A percentile compares a stretch with the other conserved stretches of the same genome.
Conservation (phyloP, 257 asterid species). For the Dorcoceras hygrometricum region DNA sequence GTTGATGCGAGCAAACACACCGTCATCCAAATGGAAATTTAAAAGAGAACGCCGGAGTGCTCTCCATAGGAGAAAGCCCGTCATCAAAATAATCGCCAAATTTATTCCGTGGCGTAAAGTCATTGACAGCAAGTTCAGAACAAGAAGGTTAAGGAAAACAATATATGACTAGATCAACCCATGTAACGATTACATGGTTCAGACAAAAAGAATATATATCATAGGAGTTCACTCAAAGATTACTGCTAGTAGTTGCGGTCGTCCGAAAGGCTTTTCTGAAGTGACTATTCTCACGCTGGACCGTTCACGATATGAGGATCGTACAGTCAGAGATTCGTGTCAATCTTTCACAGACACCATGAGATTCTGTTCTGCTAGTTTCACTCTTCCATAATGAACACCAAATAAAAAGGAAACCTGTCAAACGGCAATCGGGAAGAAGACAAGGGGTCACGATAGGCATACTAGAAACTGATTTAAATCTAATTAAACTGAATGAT, state of each 20-base stretch:
- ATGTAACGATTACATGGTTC: constrained; percentile 19
- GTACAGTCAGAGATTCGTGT: neutral
- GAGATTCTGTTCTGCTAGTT: constrained; percentile 17
- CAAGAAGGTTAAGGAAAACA: neutral
- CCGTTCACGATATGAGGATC: neutral
- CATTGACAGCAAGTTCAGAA: neutral
- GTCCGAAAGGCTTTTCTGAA: neutral
- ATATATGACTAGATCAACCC: neutral
- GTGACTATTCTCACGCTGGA: constrained; percentile 7
- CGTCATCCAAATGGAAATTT: too few relatives aligned
- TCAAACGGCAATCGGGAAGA: neutral
- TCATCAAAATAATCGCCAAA: too few relatives aligned
- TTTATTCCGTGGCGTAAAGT: neutral
- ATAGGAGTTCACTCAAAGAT: constrained; percentile 5
- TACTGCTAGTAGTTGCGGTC: constrained; percentile 3
- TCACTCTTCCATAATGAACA: constrained; percentile 15
- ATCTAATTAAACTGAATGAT: constrained; percentile 30
- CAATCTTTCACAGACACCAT: constrained; percentile 19
- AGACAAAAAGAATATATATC: constrained; percentile 14
- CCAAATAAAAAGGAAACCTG: neutral
- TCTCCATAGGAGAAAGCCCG: too few relatives aligned
- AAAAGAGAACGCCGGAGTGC: too few relatives aligned
- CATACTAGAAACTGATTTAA: neutral
- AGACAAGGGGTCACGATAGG: neutral
- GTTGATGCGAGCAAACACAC: too few relatives aligned